Percentiles rank a stretch among this genome's conserved stretches.
These are phyloP conservation scores for Capsicum pubescens DNA, from an alignment of 257 asterid species.

Conservation along the genomic window DNA sequence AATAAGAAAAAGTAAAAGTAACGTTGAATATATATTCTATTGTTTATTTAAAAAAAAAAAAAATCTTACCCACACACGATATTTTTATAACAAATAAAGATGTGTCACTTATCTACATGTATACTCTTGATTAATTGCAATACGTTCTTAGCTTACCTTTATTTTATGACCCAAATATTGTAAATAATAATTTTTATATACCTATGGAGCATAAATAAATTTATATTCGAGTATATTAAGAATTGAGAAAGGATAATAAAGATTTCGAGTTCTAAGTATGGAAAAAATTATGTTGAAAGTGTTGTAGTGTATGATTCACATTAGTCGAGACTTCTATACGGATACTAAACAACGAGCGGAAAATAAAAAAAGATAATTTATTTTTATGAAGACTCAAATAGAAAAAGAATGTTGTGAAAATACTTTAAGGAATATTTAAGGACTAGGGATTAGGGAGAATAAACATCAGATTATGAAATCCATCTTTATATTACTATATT, in stretches of 20 bases:
- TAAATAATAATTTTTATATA: not conserved
- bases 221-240: not conserved
- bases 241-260: not conserved
- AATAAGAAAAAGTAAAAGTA: slow-evolving; percentile 12
- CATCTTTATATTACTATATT: not conserved
- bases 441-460: not conserved
- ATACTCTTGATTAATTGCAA: not conserved
- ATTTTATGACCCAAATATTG: not conserved
- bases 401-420: not conserved
- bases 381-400: not conserved
- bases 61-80: too few relatives aligned
- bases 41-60: too few relatives aligned
- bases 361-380: too few relatives aligned
- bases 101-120: not conserved
- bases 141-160: not conserved
- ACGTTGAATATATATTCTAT: not conserved
- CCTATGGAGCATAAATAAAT: not conserved
- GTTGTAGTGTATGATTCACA: too few relatives aligned
- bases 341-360: too few relatives aligned
- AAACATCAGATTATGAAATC: not conserved
- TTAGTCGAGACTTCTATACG: too few relatives aligned
- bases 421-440: not conserved
- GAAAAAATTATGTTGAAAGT: too few relatives aligned
- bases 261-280: too few relatives aligned
- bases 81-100: not conserved